These are phyloP conservation scores for Fusarium decemcellulare DNA, from an alignment of 2,329 filamentous ascomycete species.

Conservation along the genomic window DNA sequence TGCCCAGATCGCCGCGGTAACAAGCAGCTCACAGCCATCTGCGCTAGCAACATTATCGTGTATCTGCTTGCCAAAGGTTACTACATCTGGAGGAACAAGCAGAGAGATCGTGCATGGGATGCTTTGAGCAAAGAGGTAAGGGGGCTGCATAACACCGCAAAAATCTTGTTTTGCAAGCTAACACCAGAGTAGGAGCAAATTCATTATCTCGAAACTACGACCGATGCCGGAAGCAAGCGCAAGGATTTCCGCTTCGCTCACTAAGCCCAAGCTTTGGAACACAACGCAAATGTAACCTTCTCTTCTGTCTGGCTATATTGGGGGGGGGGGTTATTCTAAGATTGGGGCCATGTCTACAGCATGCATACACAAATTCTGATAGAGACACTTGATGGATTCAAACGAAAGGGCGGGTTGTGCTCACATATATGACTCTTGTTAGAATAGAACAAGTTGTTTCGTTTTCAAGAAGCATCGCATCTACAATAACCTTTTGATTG, in stretches of 20 bases:
- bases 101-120: slow-evolving; percentile 27
- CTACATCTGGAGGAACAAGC: slow-evolving; percentile 30
- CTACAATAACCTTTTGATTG: no score
- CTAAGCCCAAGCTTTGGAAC: slow-evolving; percentile 19
- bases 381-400: no score
- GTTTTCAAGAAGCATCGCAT: no score
- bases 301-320: no score
- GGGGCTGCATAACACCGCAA: no score
- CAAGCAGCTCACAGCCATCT: slow-evolving; percentile 17
- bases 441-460: no score
- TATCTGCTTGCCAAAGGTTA: slow-evolving; percentile 30
- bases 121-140: slow-evolving; percentile 19
- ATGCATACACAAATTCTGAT: no score
- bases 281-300: no score
- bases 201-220: slow-evolving; percentile 27
- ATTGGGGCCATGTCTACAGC: no score
- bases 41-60: slow-evolving; percentile 19
- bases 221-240: slow-evolving; percentile 28
- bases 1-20: slow-evolving; percentile 19
- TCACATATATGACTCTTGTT: no score
- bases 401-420: no score
- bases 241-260: slow-evolving; percentile 35
- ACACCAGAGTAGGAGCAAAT: slow-evolving; percentile 1
- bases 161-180: background rate
- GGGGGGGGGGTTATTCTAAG: no score